These are phyloP conservation scores for Globisporangium orthogonon DNA, from an alignment of 352 stramenopile genomes.

Conservation along the genomic window DNA sequence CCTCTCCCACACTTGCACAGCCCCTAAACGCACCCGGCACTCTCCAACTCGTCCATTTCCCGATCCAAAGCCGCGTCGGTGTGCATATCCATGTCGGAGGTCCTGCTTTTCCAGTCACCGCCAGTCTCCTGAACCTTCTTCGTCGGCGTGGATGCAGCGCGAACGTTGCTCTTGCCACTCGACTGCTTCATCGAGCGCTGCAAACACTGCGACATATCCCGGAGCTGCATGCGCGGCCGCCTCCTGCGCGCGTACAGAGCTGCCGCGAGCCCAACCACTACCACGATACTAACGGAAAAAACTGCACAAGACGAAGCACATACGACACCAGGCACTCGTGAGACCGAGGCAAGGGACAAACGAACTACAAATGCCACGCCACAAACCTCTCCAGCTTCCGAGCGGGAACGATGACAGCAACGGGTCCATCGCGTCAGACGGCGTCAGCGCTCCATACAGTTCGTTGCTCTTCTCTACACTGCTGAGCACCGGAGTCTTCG, in stretches of 20 bases:
- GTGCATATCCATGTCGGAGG: conserved; percentile 6
- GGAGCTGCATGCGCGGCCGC: conserved; percentile 16
- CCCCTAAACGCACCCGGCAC: conserved; percentile 3
- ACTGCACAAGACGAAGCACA: conserved; percentile 19
- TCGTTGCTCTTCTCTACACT: conserved; percentile 17
- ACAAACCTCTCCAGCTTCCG: conserved; percentile 49
- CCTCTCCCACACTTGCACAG: no score
- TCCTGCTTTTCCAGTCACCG: conserved; percentile 10
- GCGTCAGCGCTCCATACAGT: conserved; percentile 26
- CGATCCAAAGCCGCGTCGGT: conserved; percentile 6
- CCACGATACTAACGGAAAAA: conserved; percentile 38
- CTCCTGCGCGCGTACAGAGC: conserved; percentile 48
- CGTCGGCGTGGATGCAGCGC: background rate
- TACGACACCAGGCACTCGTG: background rate
- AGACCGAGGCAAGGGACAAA: background rate
- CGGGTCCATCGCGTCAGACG: conserved; percentile 17
- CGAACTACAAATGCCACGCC: background rate
- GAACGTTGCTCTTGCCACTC: background rate
- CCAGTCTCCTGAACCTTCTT: conserved; percentile 6
- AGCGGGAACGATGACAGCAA: conserved; percentile 37
- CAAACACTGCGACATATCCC: conserved; percentile 6
- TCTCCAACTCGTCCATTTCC: conserved; percentile 15
- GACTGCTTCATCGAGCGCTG: conserved; percentile 11
- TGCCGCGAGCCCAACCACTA: conserved; percentile 39
- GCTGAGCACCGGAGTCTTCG: conserved; percentile 6